These are phyloP conservation scores for Ustilago cynodontis DNA, from an alignment of 1,284 basidiomycete species.

Conservation along the genomic window DNA sequence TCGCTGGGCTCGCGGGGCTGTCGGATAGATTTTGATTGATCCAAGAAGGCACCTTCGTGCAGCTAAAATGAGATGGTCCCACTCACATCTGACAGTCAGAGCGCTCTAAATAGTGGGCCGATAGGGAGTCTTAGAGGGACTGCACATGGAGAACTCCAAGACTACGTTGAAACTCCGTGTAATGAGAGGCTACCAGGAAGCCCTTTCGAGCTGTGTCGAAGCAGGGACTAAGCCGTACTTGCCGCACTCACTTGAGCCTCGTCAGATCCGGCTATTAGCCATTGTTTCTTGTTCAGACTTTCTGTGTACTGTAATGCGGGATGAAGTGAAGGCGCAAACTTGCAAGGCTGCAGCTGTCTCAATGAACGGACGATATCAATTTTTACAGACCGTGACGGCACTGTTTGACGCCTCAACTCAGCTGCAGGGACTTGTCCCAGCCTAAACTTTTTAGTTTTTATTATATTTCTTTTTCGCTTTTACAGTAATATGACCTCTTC, in stretches of 20 bases:
- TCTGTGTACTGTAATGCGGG: neutral
- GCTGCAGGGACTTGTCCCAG: conserved; percentile 1
- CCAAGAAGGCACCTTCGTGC: conserved; percentile 16
- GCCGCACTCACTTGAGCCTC: neutral
- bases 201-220: neutral
- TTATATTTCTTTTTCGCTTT: neutral
- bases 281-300: neutral
- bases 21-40: conserved; percentile 36
- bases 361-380: conserved; percentile 14
- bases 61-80: neutral
- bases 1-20: neutral
- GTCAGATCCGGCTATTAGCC: neutral
- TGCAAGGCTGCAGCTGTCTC: neutral
- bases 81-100: neutral
- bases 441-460: neutral
- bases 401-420: conserved; percentile 29
- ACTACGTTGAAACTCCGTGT: too few relatives aligned
- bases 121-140: too few relatives aligned
- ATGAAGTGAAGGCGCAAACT: conserved; percentile 1
- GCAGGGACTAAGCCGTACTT: neutral
- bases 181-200: too few relatives aligned
- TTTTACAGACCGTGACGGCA: neutral
- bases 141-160: too few relatives aligned
- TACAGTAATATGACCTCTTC: too few relatives aligned
- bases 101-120: neutral